Percentiles rank a stretch among this genome's conserved stretches.
phyloP scores from a whole-genome alignment of 257 asterid genomes.

The Eustoma russellianum region DNA sequence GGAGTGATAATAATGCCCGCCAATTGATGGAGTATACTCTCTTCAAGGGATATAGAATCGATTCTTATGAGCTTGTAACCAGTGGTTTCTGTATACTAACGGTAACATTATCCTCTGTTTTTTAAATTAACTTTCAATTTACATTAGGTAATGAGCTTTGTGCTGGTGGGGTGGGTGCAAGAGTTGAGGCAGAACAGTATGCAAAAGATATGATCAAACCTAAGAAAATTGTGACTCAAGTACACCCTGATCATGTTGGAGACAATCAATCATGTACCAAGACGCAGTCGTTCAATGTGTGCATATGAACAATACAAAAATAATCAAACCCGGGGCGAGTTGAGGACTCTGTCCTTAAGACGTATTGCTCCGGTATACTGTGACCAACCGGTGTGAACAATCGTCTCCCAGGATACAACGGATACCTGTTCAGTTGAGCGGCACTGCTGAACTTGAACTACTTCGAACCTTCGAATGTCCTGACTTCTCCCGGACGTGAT shows the following conservation, averaged over 20 bases:
- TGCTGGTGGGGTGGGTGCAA: constrained; percentile 51
- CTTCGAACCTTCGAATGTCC: too few species aligned
- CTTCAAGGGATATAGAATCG: constrained; percentile 58
- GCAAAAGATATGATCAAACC: constrained; percentile 47
- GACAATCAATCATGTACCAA: too few species aligned
- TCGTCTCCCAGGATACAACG: too few species aligned
- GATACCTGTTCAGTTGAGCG: too few species aligned
- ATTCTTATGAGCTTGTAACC: constrained; percentile 65
- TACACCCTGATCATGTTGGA: constrained; percentile 49
- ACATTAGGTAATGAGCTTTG: constrained; percentile 65
- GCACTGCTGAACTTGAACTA: too few species aligned
- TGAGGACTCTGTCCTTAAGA: too few species aligned
- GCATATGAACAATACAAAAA: too few species aligned
- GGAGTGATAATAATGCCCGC: constrained; percentile 50
- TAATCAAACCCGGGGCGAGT: too few species aligned
- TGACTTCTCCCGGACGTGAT: too few species aligned
- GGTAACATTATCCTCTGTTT: neutral
- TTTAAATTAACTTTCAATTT: neutral
- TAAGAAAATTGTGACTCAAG: constrained; percentile 29
- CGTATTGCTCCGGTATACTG: too few species aligned
- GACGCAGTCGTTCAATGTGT: too few species aligned
- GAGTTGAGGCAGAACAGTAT: constrained; percentile 55
- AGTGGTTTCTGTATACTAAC: neutral
- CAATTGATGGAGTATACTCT: constrained; percentile 57
- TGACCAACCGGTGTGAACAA: too few species aligned